A percentile compares a stretch with the other conserved stretches of the same genome.
These are phyloP conservation scores for Dactylis glomerata DNA, from an alignment of 176 grass and related monocot genomes.

Conservation along the genomic window DNA sequence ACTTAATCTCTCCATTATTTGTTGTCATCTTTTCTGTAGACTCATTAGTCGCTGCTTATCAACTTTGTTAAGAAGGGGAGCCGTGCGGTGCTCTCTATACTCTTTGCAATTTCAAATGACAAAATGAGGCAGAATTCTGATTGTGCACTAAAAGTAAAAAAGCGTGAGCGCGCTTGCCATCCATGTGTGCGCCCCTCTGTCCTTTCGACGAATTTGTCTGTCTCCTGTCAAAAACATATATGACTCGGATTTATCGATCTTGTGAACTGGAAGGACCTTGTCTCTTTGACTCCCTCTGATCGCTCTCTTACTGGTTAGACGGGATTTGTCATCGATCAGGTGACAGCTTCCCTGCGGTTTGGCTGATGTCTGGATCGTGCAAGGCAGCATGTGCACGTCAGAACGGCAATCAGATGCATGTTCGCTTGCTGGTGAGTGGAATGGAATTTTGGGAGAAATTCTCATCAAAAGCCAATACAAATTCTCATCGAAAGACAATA, in stretches of 20 bases:
- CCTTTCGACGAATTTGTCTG: background rate
- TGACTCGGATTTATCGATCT: background rate
- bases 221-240: background rate
- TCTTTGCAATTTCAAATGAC: background rate
- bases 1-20: background rate
- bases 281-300: background rate
- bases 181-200: background rate
- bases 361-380: background rate
- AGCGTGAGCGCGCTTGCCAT: background rate
- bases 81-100: constrained; percentile 11
- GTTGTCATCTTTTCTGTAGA: background rate
- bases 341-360: background rate
- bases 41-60: background rate
- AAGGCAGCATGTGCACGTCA: background rate
- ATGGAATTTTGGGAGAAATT: too few species aligned
- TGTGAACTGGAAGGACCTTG: constrained; percentile 4
- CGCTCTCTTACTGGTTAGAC: background rate
- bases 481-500: too few species aligned
- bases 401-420: background rate
- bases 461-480: background rate
- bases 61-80: background rate
- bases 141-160: too few species aligned
- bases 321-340: background rate
- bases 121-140: background rate
- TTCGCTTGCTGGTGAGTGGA: background rate